Evolutionary conservation across 2,329 filamentous ascomycete genomes (phyloP), one percentile per base, ranked within the genome.

Genomic region (Lasiodiplodia sp.): DNA sequence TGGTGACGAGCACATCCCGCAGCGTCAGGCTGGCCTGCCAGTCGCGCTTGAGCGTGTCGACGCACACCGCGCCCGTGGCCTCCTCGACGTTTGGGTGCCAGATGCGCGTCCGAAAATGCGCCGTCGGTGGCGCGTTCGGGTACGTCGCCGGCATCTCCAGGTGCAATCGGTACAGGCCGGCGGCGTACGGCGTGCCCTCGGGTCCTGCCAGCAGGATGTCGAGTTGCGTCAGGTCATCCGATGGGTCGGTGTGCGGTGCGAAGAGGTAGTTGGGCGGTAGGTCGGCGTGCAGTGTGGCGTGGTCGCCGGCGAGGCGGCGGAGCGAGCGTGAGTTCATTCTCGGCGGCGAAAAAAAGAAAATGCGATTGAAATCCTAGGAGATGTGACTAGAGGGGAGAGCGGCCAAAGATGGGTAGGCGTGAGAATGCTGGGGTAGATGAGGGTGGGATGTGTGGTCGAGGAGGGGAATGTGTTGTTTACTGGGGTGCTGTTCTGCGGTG

Each of bases 11-110:
- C 3, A 90, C 87, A 78, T 90, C 87, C 57, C 86, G 79, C 62
- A 90, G 74, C 31, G 86, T 89, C 71, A 90, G 76, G 34, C 81
- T 85, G 16, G 82, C 79, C 68, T 86, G 84, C 88, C 88, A 90
- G 72, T 90, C 88, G 57, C 87, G 81, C 79, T 90, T 90, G 55
- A 90, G 74, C 2, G 88, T 90, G 78, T 90, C 88, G 3, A 90
- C 86, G 70, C 88, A 90, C 3, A 90, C 87, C 0, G 85, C 85
- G 5, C 88, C 88, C 0, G 85, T 87, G n/a, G 82, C 79, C 65
- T 88, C 86, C 70, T 90, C 88, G 62, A 90, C 86, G 72, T 90
- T 90, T 0, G 88, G 88, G 72, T 90, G 88, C 83, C 87, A 90
- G 71, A 90, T 86, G 6, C 84, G 82, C 2, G 88, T 90, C 66